These are phyloP conservation scores for Teunomyces stri DNA, from an alignment of 805 yeast genomes.

Conservation along the genomic window DNA sequence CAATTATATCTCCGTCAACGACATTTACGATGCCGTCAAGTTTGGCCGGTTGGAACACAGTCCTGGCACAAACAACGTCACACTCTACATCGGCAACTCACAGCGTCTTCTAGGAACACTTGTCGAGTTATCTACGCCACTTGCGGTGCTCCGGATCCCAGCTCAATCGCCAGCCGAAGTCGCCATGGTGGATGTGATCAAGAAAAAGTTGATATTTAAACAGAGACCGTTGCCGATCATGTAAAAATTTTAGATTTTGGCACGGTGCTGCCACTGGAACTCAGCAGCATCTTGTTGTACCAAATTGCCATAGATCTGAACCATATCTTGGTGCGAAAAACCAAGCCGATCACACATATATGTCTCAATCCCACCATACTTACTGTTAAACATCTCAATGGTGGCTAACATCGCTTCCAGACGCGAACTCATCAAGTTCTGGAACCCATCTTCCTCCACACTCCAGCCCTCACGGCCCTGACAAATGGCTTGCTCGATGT, in stretches of 20 bases:
- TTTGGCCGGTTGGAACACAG: slow-evolving; percentile 51
- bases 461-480: slow-evolving; percentile 43
- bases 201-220: slow-evolving; percentile 57
- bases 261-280: slow-evolving; percentile 7
- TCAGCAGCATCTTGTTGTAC: slow-evolving; percentile 16
- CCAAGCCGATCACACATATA: slow-evolving; percentile 47
- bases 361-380: slow-evolving; percentile 53
- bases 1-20: slow-evolving; percentile 4
- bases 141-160: slow-evolving; percentile 57
- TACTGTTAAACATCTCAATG: slow-evolving; percentile 47
- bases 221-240: slow-evolving; percentile 76
- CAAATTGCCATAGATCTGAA: slow-evolving; percentile 25
- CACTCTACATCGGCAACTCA: slow-evolving; percentile 62
- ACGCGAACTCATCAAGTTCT: slow-evolving; percentile 58
- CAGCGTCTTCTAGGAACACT: slow-evolving; percentile 67
- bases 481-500: slow-evolving; percentile 20
- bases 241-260: slow-evolving; percentile 31
- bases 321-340: slow-evolving; percentile 45
- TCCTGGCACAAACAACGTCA: slow-evolving; percentile 43
- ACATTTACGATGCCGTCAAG: slow-evolving; percentile 44
- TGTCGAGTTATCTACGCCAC: slow-evolving; percentile 58
- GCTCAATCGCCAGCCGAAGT: slow-evolving; percentile 16
- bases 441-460: slow-evolving; percentile 51
- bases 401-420: slow-evolving; percentile 71
- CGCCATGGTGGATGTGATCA: slow-evolving; percentile 57